phyloP scores from a whole-genome alignment of 306 rosid species.

The Mucuna pruriens region DNA sequence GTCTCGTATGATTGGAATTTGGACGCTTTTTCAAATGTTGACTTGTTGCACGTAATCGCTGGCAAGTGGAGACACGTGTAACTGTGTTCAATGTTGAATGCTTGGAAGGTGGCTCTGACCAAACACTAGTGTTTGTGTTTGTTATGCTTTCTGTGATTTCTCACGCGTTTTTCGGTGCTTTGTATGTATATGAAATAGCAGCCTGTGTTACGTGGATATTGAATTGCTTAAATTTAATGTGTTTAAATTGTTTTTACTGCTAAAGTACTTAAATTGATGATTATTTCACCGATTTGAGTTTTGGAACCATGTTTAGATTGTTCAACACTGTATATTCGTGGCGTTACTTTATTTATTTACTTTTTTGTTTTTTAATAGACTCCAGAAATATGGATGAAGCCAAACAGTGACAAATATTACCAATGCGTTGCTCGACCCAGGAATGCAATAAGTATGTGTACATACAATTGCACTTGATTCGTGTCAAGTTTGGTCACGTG shows the following conservation, averaged over 20 bases:
- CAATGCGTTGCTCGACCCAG: conserved; percentile 71
- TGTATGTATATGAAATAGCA: neutral
- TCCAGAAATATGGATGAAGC: conserved; percentile 93
- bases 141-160: neutral
- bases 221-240: neutral
- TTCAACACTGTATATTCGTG: neutral
- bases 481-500: neutral
- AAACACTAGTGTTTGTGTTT: neutral
- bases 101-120: conserved; percentile 41
- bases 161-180: conserved; percentile 22
- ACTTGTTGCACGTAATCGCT: neutral
- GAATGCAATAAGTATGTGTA: conserved; percentile 75
- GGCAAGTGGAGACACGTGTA: conserved; percentile 22
- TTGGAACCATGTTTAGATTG: neutral
- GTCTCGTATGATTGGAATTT: conserved; percentile 6
- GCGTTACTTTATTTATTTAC: neutral
- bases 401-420: conserved; percentile 62
- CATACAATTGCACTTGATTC: neutral
- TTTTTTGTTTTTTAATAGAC: conserved; percentile 47
- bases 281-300: neutral
- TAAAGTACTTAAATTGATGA: neutral
- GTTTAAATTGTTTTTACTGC: neutral
- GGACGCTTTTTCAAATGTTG: neutral
- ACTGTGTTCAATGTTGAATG: conserved; percentile 14
- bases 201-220: neutral